These are phyloP conservation scores for Phytophthora meadii DNA, from an alignment of 352 stramenopile species.

Conservation along the genomic window DNA sequence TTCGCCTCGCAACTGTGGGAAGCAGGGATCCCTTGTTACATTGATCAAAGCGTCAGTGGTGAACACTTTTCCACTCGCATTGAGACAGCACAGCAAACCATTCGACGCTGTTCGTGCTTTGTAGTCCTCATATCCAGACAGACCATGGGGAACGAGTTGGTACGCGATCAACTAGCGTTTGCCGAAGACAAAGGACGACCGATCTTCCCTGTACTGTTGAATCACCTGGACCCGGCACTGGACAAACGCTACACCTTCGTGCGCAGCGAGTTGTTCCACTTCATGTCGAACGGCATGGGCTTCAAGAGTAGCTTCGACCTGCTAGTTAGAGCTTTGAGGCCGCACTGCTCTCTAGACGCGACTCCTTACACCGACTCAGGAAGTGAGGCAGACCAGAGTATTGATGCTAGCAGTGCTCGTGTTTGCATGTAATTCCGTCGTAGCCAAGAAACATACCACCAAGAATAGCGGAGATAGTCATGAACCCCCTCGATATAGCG, in stretches of 20 bases:
- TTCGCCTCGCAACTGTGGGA: constrained; percentile 12
- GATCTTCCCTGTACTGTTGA: constrained; percentile 80
- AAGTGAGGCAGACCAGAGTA: constrained; percentile 10
- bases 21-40: constrained; percentile 21
- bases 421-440: constrained; percentile 8
- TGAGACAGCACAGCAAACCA: constrained; percentile 53
- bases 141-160: constrained; percentile 64
- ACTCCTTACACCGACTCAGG: background rate
- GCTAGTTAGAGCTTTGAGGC: constrained; percentile 4
- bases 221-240: constrained; percentile 63
- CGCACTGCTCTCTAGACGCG: background rate
- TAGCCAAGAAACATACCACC: background rate
- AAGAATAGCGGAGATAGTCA: constrained; percentile 15
- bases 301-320: constrained; percentile 61
- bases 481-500: constrained; percentile 22
- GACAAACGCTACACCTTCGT: constrained; percentile 78
- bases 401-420: background rate
- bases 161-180: constrained; percentile 78
- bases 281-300: constrained; percentile 54
- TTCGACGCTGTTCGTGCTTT: constrained; percentile 71
- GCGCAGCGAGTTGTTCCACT: constrained; percentile 75
- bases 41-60: constrained; percentile 14
- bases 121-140: constrained; percentile 72
- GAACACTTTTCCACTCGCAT: constrained; percentile 27
- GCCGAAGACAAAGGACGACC: constrained; percentile 77